Evolutionary conservation across 192 early-diverging fungal genomes (phyloP), one percentile per base, ranked within the genome.

Genomic region (Rhizophagus prolifer): DNA sequence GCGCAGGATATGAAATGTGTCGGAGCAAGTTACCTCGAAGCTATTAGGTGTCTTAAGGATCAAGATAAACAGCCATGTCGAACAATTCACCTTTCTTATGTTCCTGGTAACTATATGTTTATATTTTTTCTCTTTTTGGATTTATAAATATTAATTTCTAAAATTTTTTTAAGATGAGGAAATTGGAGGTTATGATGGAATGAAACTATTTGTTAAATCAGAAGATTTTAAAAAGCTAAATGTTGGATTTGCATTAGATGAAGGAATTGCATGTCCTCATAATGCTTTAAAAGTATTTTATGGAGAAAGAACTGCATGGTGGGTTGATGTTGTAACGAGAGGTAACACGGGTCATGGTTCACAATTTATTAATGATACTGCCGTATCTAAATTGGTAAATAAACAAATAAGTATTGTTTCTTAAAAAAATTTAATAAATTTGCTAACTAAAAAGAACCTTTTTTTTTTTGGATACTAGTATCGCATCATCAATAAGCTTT

Each of bases 1-100:
- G 78, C 95, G 14, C 94, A 95, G 81, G 95, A 96, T 79, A 96
- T 96, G 95, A 96, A 96, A 82, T 94, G 94, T 80, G 93, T 94
- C 62, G 93, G 93, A 13, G 9, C 77, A 70, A 88, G 89, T 50
- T 95, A 96, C 82, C 84, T 96, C 50, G 95, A 96, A 81, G 92
- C 92, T 41, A 84, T 96, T 61, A 85, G 93, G 0, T 74, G 70
- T 28, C 87, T 94, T 44, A 85, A 90, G 75, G 78, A 75, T 2
- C 70, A 80, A 54, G 92, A 89, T 26, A 82, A 68, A 76, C 81
- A 81, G 75, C 87, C 92, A 44, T 81, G 80, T 72, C 87, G 92
- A 50, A 94, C 91, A 28, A 83, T 96, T 41, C 93, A 94, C 76
- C 79, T 92, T 73, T 88, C 91, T 25, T 95, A 88, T 85, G 93